phyloP scores from a whole-genome alignment of 2,329 filamentous ascomycete species.

The Colletotrichum theobromicola region DNA sequence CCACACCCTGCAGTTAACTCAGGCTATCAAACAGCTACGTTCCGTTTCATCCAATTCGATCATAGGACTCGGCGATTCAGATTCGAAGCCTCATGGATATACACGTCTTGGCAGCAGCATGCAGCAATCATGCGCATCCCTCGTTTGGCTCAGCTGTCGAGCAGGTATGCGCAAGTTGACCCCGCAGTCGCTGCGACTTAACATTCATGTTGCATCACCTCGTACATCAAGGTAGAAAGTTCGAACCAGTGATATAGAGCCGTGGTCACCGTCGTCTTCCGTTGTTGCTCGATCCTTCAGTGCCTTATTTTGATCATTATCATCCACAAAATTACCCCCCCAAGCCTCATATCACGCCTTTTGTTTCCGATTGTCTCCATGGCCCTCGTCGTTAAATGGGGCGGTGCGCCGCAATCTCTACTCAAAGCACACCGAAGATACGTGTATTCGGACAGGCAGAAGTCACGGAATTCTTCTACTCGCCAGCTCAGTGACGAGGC shows the following conservation, averaged over 20 bases:
- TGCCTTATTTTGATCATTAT: too few relatives aligned
- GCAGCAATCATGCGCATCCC: neutral
- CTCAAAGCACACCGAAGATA: neutral
- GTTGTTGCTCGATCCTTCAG: neutral
- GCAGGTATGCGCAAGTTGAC: slow-evolving; percentile 17
- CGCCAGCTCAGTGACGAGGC: neutral
- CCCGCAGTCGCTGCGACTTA: neutral
- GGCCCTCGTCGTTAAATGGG: neutral
- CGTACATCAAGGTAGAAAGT: neutral
- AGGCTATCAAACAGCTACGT: neutral
- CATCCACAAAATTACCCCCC: neutral
- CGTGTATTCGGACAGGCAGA: neutral
- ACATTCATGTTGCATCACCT: neutral
- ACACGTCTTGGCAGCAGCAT: neutral
- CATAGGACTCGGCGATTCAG: neutral
- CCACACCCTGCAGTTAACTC: neutral
- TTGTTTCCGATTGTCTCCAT: neutral
- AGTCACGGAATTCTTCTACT: neutral
- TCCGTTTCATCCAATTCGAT: neutral
- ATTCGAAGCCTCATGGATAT: neutral
- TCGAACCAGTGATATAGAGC: neutral
- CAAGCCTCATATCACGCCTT: neutral
- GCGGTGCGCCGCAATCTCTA: neutral
- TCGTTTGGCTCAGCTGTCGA: neutral
- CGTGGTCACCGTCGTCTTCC: neutral